Evolutionary conservation across 23 red algal species (phyloP).

Genomic region (Gracilaria gracilis): DNA sequence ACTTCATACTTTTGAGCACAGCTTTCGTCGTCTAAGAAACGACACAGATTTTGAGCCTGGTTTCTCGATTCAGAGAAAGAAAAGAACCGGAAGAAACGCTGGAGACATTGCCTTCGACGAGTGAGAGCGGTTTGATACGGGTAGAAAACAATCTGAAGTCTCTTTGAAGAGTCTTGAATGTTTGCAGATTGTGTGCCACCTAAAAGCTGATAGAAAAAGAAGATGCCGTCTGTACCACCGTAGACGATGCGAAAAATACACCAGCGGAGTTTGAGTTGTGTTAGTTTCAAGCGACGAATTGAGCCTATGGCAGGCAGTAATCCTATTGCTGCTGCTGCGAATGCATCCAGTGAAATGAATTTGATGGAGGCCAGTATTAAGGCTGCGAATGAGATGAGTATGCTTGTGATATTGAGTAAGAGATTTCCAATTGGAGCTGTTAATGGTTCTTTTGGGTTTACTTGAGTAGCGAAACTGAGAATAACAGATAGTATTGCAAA

Average conservation of each 20-base stretch:
- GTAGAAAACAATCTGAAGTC: background rate
- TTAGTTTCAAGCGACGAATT: background rate
- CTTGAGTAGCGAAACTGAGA: slow-evolving; percentile 1
- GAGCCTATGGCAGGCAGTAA: background rate
- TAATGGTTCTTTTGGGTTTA: slow-evolving; percentile 7
- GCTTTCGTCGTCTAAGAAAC: slow-evolving; percentile 2
- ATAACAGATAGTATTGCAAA: background rate
- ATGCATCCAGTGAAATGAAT: background rate
- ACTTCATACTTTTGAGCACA: background rate
- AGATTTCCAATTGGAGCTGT: background rate
- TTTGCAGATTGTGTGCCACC: background rate
- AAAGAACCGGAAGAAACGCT: background rate
- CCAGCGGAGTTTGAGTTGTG: background rate
- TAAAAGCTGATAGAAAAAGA: slow-evolving; percentile 11
- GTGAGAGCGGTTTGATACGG: slow-evolving; percentile 15
- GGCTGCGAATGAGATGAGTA: background rate
- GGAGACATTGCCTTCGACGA: background rate
- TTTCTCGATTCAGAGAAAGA: background rate
- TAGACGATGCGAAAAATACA: slow-evolving; percentile 11
- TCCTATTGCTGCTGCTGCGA: background rate
- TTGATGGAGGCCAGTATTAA: background rate
- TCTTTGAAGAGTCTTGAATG: background rate
- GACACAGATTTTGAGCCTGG: background rate
- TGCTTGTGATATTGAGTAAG: background rate
- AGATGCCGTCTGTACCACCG: background rate